Conservation (phyloP, 345 rosid genomes). For the Populus tremula region DNA sequence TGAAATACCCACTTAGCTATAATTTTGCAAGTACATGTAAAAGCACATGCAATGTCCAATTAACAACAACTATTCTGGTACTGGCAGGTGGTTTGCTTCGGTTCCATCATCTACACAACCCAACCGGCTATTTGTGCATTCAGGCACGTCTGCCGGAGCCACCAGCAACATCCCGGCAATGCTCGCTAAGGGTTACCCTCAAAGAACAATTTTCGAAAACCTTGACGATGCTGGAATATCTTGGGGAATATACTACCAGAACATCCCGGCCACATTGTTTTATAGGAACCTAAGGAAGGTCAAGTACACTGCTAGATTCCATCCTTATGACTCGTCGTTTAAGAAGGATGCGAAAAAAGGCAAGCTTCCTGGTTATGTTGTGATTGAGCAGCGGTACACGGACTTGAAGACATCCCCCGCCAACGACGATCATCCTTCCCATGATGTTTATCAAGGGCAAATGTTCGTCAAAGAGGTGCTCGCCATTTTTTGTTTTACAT, state of each 20-base stretch:
- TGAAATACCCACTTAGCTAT: too few relatives aligned
- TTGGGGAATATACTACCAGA: constrained; percentile 82
- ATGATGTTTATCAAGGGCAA: constrained; percentile 86
- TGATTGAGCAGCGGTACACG: constrained; percentile 84
- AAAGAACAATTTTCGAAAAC: constrained; percentile 76
- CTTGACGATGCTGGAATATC: constrained; percentile 47
- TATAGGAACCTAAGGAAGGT: constrained; percentile 67
- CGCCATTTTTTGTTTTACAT: not conserved
- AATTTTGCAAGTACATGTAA: not conserved
- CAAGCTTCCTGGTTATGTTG: constrained; percentile 61
- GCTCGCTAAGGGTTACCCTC: constrained; percentile 71
- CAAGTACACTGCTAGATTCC: constrained; percentile 55
- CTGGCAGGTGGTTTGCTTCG: constrained; percentile 73
- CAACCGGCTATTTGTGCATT: constrained; percentile 74
- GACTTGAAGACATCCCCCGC: constrained; percentile 55
- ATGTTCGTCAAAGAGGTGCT: constrained; percentile 67
- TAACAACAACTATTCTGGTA: not conserved
- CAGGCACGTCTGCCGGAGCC: constrained; percentile 73
- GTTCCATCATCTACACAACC: constrained; percentile 92
- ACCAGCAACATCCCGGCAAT: constrained; percentile 66
- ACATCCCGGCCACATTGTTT: constrained; percentile 76
- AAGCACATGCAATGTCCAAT: not conserved
- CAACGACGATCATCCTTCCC: constrained; percentile 88
- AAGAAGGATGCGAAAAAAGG: constrained; percentile 54
- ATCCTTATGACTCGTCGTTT: constrained; percentile 43